A percentile compares a stretch with the other conserved stretches of the same genome.
These are phyloP conservation scores for Hypoxylon rickii DNA, from an alignment of 495 filamentous ascomycete genomes.

Conservation along the genomic window DNA sequence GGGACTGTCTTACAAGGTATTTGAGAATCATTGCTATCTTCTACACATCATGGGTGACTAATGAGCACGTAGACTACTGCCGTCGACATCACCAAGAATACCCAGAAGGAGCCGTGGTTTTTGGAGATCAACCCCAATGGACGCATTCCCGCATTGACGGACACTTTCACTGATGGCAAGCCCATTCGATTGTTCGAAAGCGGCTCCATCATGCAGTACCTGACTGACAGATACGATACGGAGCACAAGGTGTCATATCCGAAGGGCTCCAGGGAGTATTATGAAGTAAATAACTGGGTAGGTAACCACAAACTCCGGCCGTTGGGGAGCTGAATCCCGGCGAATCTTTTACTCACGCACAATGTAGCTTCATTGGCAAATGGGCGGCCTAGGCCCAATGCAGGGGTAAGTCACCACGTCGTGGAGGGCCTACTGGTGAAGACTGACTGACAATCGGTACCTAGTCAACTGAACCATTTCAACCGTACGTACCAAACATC, in stretches of 20 bases:
- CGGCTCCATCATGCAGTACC: conserved; percentile 85
- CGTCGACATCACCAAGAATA: conserved; percentile 72
- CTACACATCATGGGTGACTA: conserved; percentile 23
- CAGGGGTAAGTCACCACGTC: conserved; percentile 65
- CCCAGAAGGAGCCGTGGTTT: conserved; percentile 83
- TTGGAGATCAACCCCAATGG: conserved; percentile 93
- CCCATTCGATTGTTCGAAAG: conserved; percentile 80
- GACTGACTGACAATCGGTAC: no score
- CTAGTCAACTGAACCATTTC: conserved; percentile 86
- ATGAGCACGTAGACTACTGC: conserved; percentile 53
- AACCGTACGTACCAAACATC: conserved; percentile 46
- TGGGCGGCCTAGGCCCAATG: conserved; percentile 87
- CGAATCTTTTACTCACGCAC: not conserved
- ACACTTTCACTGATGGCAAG: conserved; percentile 72
- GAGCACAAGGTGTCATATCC: conserved; percentile 87
- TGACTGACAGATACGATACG: conserved; percentile 48
- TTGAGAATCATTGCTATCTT: conserved; percentile 26
- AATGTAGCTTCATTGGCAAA: conserved; percentile 52
- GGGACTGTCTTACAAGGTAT: conserved; percentile 65
- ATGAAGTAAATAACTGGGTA: conserved; percentile 80
- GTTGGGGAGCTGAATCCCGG: not conserved
- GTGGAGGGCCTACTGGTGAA: no score
- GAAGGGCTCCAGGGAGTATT: conserved; percentile 71
- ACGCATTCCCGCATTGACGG: conserved; percentile 89
- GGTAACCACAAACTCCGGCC: conserved; percentile 13